Base-by-base conservation (phyloP, 2,329 filamentous ascomycete genomes). In the Ascochyta viciae-villosae region DNA sequence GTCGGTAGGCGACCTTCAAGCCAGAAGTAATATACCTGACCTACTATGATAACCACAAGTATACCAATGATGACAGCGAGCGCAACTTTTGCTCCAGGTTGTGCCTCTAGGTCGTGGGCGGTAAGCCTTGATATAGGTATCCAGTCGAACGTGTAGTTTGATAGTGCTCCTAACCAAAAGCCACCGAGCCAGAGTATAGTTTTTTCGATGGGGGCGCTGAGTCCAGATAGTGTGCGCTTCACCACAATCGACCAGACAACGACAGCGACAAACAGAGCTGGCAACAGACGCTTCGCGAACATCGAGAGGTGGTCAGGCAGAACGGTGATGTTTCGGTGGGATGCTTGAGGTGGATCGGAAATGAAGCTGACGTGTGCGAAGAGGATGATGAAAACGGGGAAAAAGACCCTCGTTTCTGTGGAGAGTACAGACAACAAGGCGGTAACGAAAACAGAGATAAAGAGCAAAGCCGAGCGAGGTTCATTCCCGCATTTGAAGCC, bases 141-240 rank as follows among this genome's bases (percentile, higher is more conserved):
- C 79, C 91, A 89, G 61, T 91, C 89, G 67, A 98, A 91, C 0
- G 95, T 97, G 75, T 97, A 95, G 74, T 98, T 98, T 64, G 93
- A 93, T 60, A 98, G 78, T 1, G 91, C 89, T 15, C 93, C 94
- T 40, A 97, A 87, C 89, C 95, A 98, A 71, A 90, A 92, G 12
- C 87, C 88, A 0, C 92, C 92, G 1, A 98, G 82, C 89, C 92
- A 98, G 27, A 98, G 81, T 1, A 97, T 74, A 0, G 91, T 90
- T 80, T 96, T 97, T 71, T 96, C 93, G 40, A 96, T 65, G 68
- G 96, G 93, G 0, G 92, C 91, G 0, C 84, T 89, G 5, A 97
- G 81, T 1, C 87, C 88, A 1, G 74, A 77, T 33, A 97, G 82
- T 0, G 90, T 87, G 42, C 89, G 88, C 15, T 86, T 83, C n/a